Percentiles rank a stretch among this genome's conserved stretches.
Evolutionary conservation across 179 eudicot species (phyloP).

Genomic region (Beta lomatogona): DNA sequence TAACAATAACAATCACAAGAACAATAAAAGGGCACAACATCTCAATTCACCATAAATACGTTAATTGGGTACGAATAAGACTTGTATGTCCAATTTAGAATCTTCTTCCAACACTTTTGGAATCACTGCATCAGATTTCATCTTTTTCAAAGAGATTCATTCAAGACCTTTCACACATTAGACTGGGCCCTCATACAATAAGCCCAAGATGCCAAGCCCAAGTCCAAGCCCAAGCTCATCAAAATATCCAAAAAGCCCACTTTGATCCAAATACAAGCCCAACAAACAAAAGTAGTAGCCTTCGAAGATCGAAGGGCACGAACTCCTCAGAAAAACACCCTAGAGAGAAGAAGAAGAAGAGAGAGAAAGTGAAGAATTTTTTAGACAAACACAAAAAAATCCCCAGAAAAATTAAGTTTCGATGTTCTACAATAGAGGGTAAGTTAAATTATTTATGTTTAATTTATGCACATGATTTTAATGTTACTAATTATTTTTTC

Average conservation of each 20-base stretch:
- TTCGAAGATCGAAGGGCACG: neutral
- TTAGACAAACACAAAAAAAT: neutral
- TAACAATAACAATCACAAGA: too few relatives aligned
- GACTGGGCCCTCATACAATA: too few relatives aligned
- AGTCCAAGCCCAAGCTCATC: too few relatives aligned
- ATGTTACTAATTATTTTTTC: neutral
- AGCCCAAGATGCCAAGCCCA: too few relatives aligned
- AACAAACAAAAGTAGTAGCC: neutral
- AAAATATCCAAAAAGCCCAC: neutral
- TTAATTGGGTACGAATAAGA: neutral
- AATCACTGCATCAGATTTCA: neutral
- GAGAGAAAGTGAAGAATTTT: too few relatives aligned
- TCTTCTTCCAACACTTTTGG: slow-evolving; percentile 21
- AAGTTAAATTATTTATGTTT: neutral
- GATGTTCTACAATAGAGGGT: slow-evolving; percentile 40
- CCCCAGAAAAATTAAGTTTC: neutral
- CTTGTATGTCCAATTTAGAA: neutral
- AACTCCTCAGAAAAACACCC: neutral
- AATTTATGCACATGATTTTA: neutral
- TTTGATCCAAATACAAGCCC: neutral
- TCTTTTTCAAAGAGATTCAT: neutral
- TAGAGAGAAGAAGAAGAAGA: neutral
- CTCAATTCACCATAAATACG: too few relatives aligned
- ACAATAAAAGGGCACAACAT: too few relatives aligned
- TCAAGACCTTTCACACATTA: neutral